Evolutionary conservation across 2,329 filamentous ascomycete genomes (phyloP).

Genomic region (Aphanocladium album): DNA sequence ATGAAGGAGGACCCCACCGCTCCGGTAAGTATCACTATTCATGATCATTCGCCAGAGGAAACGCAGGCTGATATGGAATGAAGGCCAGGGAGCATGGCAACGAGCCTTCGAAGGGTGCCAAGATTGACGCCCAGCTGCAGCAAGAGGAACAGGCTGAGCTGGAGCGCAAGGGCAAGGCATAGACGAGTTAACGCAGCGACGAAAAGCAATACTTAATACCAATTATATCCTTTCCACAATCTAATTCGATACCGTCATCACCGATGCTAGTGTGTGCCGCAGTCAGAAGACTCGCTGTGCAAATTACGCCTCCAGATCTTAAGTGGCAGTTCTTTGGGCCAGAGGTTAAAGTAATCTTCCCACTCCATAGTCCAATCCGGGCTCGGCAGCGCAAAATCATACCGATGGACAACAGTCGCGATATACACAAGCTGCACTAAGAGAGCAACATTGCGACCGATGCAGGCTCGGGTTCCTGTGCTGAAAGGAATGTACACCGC

Average conservation of each 20-base stretch:
- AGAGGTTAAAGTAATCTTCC: background rate
- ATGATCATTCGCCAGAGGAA: background rate
- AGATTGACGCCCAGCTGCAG: constrained; percentile 59
- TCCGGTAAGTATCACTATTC: constrained; percentile 32
- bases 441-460: background rate
- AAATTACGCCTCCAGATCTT: background rate
- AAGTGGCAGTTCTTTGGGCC: background rate
- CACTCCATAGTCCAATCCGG: background rate
- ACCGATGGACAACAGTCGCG: background rate
- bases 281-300: too few relatives aligned
- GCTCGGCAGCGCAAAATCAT: background rate
- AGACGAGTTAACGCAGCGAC: background rate
- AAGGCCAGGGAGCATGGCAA: constrained; percentile 59
- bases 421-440: background rate
- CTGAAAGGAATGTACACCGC: background rate
- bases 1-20: constrained; percentile 51
- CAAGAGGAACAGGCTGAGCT: constrained; percentile 59
- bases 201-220: background rate
- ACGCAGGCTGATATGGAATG: background rate
- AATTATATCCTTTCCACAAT: background rate
- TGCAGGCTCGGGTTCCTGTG: background rate
- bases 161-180: constrained; percentile 48
- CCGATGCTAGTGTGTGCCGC: background rate
- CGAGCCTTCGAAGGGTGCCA: constrained; percentile 61
- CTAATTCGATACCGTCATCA: background rate